phyloP scores from a whole-genome alignment of 106 monocot species.

The Iris macrosiphon region DNA sequence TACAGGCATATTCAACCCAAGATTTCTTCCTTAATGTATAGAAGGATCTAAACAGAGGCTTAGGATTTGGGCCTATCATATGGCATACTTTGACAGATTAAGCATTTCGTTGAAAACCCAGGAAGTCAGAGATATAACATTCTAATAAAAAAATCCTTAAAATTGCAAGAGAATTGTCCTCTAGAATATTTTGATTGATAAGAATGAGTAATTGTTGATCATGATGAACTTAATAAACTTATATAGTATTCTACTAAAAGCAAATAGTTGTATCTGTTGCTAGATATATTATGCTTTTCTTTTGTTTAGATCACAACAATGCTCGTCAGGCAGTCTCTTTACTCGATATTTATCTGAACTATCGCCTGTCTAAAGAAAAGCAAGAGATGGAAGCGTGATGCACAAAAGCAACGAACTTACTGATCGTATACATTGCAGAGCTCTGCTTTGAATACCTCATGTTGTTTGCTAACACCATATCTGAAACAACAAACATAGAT shows the following conservation, averaged over 20 bases:
- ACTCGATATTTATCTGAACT: too few species aligned
- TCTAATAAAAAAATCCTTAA: not conserved
- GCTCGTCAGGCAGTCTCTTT: too few species aligned
- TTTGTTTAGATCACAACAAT: too few species aligned
- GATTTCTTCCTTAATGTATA: not conserved
- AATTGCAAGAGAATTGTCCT: not conserved
- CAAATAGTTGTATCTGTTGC: too few species aligned
- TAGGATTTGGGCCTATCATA: too few species aligned
- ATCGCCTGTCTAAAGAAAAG: too few species aligned
- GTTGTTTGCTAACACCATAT: conserved; percentile 60
- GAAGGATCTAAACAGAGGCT: not conserved
- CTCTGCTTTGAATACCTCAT: conserved; percentile 54
- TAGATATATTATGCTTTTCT: too few species aligned
- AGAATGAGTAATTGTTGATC: not conserved
- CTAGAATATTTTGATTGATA: not conserved
- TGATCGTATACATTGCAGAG: conserved; percentile 54
- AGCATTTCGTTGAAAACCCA: not conserved
- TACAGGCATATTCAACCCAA: not conserved
- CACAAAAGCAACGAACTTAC: conserved; percentile 35
- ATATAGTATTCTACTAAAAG: too few species aligned
- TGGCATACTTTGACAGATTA: not conserved
- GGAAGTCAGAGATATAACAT: not conserved
- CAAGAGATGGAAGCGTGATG: too few species aligned
- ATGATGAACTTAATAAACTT: conserved; percentile 2
- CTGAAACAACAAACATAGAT: conserved; percentile 25